Percentiles rank a stretch among this genome's conserved stretches.
Evolutionary conservation across 129 eudicot species (phyloP).

Genomic region (Chrysanthemum seticuspe): DNA sequence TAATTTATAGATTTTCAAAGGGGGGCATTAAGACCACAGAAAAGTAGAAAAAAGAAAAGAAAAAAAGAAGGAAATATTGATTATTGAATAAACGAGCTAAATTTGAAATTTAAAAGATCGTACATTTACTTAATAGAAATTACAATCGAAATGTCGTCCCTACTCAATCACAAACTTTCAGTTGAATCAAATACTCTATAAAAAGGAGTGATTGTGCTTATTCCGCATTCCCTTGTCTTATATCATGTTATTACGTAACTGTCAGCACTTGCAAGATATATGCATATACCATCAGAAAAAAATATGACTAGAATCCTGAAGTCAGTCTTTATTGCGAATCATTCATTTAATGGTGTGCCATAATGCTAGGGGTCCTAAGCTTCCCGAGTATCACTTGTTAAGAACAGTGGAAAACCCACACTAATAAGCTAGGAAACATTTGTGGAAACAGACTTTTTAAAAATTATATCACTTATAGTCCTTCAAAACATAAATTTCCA

Average conservation of each 20-base stretch:
- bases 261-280: neutral
- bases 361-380: neutral
- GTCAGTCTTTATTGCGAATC: neutral
- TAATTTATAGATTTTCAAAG: too few relatives aligned
- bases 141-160: neutral
- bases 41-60: neutral
- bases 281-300: neutral
- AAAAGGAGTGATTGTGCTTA: neutral
- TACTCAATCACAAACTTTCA: constrained; percentile 9
- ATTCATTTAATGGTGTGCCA: neutral
- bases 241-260: neutral
- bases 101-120: neutral
- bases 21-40: neutral
- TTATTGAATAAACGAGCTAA: neutral
- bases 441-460: too few relatives aligned
- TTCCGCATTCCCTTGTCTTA: constrained; percentile 1
- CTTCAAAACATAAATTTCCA: too few relatives aligned
- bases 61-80: too few relatives aligned
- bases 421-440: too few relatives aligned
- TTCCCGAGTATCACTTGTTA: neutral
- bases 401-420: too few relatives aligned
- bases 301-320: neutral
- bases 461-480: too few relatives aligned
- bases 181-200: neutral
- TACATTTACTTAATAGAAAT: constrained; percentile 4